phyloP scores from a whole-genome alignment of 2,329 filamentous ascomycete genomes.

The Coniochaeta sp. region DNA sequence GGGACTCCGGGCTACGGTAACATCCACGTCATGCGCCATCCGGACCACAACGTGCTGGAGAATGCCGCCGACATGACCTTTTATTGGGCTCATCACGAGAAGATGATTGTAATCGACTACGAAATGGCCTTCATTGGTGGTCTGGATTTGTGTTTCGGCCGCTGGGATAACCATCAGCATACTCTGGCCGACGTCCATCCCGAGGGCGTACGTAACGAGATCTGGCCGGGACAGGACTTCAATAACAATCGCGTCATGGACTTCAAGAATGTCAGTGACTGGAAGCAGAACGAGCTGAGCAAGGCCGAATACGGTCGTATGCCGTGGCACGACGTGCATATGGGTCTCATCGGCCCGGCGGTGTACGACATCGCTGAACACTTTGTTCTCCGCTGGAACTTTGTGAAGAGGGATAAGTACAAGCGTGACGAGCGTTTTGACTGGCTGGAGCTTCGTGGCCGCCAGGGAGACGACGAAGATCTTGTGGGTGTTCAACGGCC shows the following conservation, averaged over 20 bases:
- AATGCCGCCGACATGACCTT: slow-evolving; percentile 95
- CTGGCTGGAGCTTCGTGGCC: slow-evolving; percentile 75
- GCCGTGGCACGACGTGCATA: slow-evolving; percentile 96
- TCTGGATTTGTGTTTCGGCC: slow-evolving; percentile 88
- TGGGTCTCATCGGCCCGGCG: slow-evolving; percentile 82
- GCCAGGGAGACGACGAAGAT: slow-evolving; percentile 72
- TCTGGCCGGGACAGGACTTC: slow-evolving; percentile 95
- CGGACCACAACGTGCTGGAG: slow-evolving; percentile 90
- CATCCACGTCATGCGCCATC: slow-evolving; percentile 82
- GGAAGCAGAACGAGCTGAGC: slow-evolving; percentile 86
- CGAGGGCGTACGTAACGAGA: slow-evolving; percentile 68
- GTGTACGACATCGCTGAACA: slow-evolving; percentile 95
- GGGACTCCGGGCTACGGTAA: slow-evolving; percentile 79
- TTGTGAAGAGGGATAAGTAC: slow-evolving; percentile 95
- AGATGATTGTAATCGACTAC: slow-evolving; percentile 94
- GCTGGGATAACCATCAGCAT: slow-evolving; percentile 87
- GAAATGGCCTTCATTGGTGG: slow-evolving; percentile 87
- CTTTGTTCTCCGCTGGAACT: slow-evolving; percentile 93
- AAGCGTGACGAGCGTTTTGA: slow-evolving; percentile 79
- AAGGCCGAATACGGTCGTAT: slow-evolving; percentile 90
- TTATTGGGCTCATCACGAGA: slow-evolving; percentile 98
- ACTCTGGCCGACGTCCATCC: slow-evolving; percentile 82
- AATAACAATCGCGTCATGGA: slow-evolving; percentile 98
- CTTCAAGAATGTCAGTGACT: slow-evolving; percentile 83
- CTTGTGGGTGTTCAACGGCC: slow-evolving; percentile 83